Evolutionary conservation across 371 early-diverging fungal genomes (phyloP).

Genomic region (Choanephora cucurbitarum): DNA sequence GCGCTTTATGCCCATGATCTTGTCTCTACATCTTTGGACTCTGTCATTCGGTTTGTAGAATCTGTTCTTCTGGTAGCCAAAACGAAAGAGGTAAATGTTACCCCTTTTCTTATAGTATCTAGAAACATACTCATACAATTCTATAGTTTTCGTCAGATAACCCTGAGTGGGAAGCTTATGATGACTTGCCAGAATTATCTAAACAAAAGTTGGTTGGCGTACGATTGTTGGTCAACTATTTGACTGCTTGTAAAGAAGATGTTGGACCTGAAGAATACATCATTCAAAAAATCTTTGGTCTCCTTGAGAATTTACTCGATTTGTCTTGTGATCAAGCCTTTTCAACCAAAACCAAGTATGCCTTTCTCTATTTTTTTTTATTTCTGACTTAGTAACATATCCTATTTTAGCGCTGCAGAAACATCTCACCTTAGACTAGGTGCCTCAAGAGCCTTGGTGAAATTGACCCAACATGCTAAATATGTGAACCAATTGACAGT

Average conservation of each 20-base stretch:
- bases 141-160: conserved; percentile 14
- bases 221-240: conserved; percentile 36
- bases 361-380: neutral
- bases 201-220: conserved; percentile 41
- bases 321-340: conserved; percentile 30
- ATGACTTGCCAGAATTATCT: conserved; percentile 26
- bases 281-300: conserved; percentile 20
- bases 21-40: conserved; percentile 45
- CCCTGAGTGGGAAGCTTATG: conserved; percentile 39
- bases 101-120: no score
- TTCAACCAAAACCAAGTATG: conserved; percentile 25
- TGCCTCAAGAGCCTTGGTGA: conserved; percentile 69
- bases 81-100: conserved; percentile 16
- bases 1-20: conserved; percentile 53
- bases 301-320: conserved; percentile 35
- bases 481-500: conserved; percentile 59
- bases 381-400: neutral
- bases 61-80: conserved; percentile 47
- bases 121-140: no score
- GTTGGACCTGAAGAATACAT: conserved; percentile 15
- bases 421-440: conserved; percentile 57
- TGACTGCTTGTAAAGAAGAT: conserved; percentile 19
- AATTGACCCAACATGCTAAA: conserved; percentile 56
- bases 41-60: conserved; percentile 58
- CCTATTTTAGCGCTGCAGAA: conserved; percentile 37